Base-by-base conservation (phyloP, 495 filamentous ascomycete species). In the Penicillium robsamsonii region DNA sequence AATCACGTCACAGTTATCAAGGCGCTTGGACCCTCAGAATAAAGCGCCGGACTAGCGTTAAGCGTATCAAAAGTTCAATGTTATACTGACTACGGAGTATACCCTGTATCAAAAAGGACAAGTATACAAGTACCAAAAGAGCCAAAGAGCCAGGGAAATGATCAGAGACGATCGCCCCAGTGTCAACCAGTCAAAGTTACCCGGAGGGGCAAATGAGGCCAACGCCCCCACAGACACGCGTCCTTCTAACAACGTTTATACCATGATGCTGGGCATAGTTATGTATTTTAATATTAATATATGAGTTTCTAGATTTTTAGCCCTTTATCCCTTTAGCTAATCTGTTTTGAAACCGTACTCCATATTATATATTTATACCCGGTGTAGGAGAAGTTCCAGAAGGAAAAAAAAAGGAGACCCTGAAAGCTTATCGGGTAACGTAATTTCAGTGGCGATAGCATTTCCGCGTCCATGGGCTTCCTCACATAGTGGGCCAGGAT, bases 91-190 rank as follows among this genome's bases (percentile, higher is more conserved):
- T 17, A 53, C 24, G 12, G 12, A 27, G 4, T 27, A 7, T 7
- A 5, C 0, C 2, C 6, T 5, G 6, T 15, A 53, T 44, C 38
- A 25, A 30, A 52, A 33, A 56, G 45, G 31, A 46, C 46, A 51
- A 25, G 18, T 51, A 50, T 50, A 20, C 30, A 29, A 37, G 27
- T 40, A n/a, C 12, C 35, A 22, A 5, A 31, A 24, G 15, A 44
- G 8, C 20, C 33, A 46, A 54, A 17, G 35, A 38, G n/a, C 22
- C 18, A 43, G 30, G 58, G 58, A 67, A 65, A 66, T 64, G 61
- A 66, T 64, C 45, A 56, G 53, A 61, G 56, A 57, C 57, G 62
- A 68, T 65, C 65, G 49, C 41, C 48, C 58, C 61, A 64, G 57
- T 53, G 17, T 54, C 49, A 45, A 35, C 65, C 62, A 68, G 46